These are phyloP conservation scores for Entomortierella parvispora DNA, from an alignment of 192 early-diverging fungal species.

Conservation along the genomic window DNA sequence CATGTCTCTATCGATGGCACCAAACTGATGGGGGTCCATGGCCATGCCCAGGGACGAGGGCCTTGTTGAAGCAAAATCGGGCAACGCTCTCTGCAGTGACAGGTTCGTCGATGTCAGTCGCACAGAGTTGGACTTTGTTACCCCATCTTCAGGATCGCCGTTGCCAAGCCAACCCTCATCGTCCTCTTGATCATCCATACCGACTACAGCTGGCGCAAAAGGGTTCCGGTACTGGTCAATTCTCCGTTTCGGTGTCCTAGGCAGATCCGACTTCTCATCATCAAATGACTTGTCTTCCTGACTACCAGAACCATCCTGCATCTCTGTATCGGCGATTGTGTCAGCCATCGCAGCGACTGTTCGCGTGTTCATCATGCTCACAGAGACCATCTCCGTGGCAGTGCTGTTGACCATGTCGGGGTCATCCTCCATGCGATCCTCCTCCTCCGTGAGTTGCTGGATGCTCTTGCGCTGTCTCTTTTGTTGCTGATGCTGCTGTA, in stretches of 20 bases:
- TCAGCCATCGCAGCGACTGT: conserved; percentile 17
- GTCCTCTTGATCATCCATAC: conserved; percentile 23
- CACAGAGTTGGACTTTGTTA: conserved; percentile 41
- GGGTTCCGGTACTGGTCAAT: conserved; percentile 41
- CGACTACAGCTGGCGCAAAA: conserved; percentile 13
- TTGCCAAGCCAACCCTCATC: conserved; percentile 43
- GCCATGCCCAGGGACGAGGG: conserved; percentile 28
- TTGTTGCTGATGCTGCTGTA: conserved; percentile 1
- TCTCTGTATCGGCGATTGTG: not conserved
- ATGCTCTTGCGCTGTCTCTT: conserved; percentile 33
- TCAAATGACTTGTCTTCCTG: conserved; percentile 7
- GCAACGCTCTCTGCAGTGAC: not conserved
- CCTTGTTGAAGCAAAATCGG: not conserved
- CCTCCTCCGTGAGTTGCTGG: conserved; percentile 48
- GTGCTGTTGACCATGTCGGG: conserved; percentile 31
- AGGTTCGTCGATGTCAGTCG: conserved; percentile 23
- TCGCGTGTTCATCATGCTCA: conserved; percentile 42
- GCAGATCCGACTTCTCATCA: conserved; percentile 4
- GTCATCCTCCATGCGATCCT: conserved; percentile 36
- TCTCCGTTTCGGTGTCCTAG: conserved; percentile 25
- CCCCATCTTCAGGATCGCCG: conserved; percentile 28
- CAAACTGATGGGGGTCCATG: conserved; percentile 48
- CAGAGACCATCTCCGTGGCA: conserved; percentile 44
- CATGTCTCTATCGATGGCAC: not conserved
- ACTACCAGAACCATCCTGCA: not conserved